A percentile compares a stretch with the other conserved stretches of the same genome.
Evolutionary conservation across 306 rosid species (phyloP).

Genomic region (Fragaria vesca): DNA sequence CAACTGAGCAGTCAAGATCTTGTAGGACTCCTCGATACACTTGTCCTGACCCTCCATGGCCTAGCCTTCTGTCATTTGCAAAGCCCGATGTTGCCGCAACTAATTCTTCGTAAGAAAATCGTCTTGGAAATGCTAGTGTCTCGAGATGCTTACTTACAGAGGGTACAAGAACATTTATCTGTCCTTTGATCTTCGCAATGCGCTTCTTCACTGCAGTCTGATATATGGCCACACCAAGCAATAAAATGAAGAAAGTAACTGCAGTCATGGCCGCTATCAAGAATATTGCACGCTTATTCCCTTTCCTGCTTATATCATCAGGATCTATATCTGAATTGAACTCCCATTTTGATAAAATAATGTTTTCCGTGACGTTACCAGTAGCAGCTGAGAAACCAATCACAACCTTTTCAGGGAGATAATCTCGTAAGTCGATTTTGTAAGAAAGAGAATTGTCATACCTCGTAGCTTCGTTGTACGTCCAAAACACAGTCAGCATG

Average conservation of each 20-base stretch:
- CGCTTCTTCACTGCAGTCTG: background rate
- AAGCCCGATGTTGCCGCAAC: conserved; percentile 42
- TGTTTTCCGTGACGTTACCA: background rate
- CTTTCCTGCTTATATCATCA: background rate
- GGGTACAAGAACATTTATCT: background rate
- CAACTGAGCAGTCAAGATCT: conserved; percentile 34
- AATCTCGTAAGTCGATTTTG: conserved; percentile 17
- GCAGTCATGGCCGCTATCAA: background rate
- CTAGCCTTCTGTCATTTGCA: conserved; percentile 38
- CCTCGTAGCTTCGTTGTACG: background rate
- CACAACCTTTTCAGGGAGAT: conserved; percentile 30
- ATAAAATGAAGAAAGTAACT: background rate
- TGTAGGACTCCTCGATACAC: conserved; percentile 43
- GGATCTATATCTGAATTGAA: conserved; percentile 24
- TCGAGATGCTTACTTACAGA: conserved; percentile 35
- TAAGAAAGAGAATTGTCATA: background rate
- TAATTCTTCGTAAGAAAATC: conserved; percentile 46
- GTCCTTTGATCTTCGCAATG: background rate
- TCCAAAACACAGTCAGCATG: conserved; percentile 24
- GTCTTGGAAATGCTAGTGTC: conserved; percentile 39
- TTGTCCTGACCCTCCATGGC: conserved; percentile 57
- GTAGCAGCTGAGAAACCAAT: conserved; percentile 44
- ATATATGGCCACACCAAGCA: background rate
- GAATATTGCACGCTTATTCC: background rate
- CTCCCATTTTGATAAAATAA: conserved; percentile 34